Evolutionary conservation across 805 yeast genomes (phyloP).

Genomic region (Yamadazyma tumulicola): DNA sequence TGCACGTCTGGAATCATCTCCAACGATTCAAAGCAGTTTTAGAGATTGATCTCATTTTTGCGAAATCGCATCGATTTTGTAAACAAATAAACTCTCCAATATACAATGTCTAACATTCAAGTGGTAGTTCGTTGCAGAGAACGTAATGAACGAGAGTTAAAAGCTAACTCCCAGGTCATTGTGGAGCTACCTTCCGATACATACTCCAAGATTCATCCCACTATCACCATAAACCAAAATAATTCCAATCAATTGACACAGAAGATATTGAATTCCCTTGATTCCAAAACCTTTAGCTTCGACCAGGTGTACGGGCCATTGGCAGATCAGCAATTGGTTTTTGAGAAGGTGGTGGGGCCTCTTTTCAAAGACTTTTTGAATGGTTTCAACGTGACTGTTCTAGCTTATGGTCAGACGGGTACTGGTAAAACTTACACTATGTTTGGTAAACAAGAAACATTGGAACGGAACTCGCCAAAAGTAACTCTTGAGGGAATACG

Average conservation of each 20-base stretch:
- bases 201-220: slow-evolving; percentile 22
- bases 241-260: slow-evolving; percentile 11
- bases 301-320: slow-evolving; percentile 83
- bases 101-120: slow-evolving; percentile 39
- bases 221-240: slow-evolving; percentile 15
- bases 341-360: slow-evolving; percentile 68
- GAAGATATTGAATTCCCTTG: slow-evolving; percentile 33
- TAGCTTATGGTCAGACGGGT: slow-evolving; percentile 84
- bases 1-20: no score
- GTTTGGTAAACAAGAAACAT: slow-evolving; percentile 45
- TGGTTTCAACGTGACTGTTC: slow-evolving; percentile 69
- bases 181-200: slow-evolving; percentile 43
- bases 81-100: slow-evolving; percentile 1
- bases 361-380: slow-evolving; percentile 61
- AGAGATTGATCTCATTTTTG: no score
- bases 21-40: no score
- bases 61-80: neutral
- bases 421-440: slow-evolving; percentile 81
- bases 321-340: slow-evolving; percentile 67
- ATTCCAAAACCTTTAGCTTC: slow-evolving; percentile 54
- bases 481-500: neutral
- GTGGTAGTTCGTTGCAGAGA: slow-evolving; percentile 57
- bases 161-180: slow-evolving; percentile 44
- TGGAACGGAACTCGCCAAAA: slow-evolving; percentile 1
- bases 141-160: slow-evolving; percentile 42